Conservation (phyloP, 805 yeast species). For the Starmerella vitae region DNA sequence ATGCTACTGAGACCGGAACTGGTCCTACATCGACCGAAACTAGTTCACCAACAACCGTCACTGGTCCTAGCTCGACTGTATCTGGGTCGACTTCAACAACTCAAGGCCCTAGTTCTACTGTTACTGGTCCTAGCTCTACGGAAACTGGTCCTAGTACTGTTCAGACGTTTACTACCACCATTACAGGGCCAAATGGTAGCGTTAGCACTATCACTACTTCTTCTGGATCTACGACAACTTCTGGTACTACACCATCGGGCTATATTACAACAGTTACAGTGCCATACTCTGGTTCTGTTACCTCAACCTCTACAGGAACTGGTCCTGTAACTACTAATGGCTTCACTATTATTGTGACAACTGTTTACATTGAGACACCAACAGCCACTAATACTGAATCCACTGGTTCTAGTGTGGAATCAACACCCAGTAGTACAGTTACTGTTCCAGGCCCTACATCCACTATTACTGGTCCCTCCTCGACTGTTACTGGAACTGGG, state of each 20-base stretch:
- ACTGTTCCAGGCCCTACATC: too few species aligned
- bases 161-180: neutral
- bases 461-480: too few species aligned
- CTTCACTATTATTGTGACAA: too few species aligned
- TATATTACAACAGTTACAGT: too few species aligned
- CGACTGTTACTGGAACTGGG: too few species aligned
- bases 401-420: too few species aligned
- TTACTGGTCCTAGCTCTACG: neutral
- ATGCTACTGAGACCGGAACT: neutral
- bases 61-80: neutral
- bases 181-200: neutral
- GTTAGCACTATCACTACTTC: neutral
- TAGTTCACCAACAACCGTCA: neutral
- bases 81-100: too few species aligned
- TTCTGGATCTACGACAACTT: conserved; percentile 3
- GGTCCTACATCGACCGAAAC: neutral
- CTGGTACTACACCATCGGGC: too few species aligned
- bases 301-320: neutral
- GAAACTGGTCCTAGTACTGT: neutral
- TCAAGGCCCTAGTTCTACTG: neutral
- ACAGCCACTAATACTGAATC: too few species aligned
- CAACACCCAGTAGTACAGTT: too few species aligned
- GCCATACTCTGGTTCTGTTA: neutral
- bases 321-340: neutral
- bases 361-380: too few species aligned